A percentile compares a stretch with the other conserved stretches of the same genome.
Evolutionary conservation across 345 rosid species (phyloP).

Genomic region (Syzygium aqueum): DNA sequence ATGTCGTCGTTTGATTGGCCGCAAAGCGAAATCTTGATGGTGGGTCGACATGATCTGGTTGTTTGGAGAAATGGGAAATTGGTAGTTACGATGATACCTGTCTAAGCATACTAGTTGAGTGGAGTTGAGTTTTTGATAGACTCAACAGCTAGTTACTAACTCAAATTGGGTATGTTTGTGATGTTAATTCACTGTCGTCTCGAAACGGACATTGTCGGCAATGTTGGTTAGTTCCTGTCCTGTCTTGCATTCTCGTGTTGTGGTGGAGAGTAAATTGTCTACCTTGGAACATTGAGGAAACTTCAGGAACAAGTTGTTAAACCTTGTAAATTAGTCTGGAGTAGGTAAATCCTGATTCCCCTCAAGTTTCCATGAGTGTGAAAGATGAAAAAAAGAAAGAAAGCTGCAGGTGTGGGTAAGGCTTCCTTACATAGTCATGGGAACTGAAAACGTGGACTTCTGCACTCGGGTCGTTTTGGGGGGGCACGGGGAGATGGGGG

Average conservation of each 20-base stretch:
- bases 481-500: background rate
- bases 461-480: background rate
- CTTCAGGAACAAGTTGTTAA: background rate
- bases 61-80: background rate
- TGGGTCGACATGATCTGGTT: background rate
- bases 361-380: background rate
- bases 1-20: background rate
- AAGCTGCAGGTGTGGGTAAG: background rate
- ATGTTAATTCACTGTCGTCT: background rate
- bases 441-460: background rate
- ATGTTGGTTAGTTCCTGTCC: background rate
- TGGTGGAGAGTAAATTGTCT: background rate
- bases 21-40: background rate
- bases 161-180: background rate
- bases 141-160: background rate
- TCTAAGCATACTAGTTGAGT: background rate
- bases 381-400: background rate
- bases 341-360: background rate
- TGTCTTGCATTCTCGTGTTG: background rate
- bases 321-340: background rate
- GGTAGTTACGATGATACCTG: background rate
- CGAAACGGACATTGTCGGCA: accelerated
- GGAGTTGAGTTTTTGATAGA: background rate
- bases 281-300: background rate
- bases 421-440: background rate